Evolutionary conservation across 805 yeast species (phyloP).

Genomic region (Suhomyces canberraensis): DNA sequence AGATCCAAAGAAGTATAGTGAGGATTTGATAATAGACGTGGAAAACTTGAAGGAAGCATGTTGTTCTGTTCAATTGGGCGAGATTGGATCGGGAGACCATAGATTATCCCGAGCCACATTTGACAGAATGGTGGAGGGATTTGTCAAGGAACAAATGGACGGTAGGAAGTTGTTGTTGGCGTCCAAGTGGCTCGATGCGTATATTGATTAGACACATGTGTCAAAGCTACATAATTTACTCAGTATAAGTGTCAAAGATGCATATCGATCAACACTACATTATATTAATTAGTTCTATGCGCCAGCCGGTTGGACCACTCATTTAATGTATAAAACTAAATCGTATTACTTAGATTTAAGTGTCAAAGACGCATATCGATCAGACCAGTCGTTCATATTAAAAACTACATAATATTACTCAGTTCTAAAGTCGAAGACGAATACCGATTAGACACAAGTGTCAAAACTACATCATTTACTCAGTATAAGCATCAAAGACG

Average conservation of each 20-base stretch:
- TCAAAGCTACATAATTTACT: too few relatives aligned
- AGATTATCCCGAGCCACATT: slow-evolving; percentile 44
- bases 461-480: too few relatives aligned
- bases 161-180: slow-evolving; percentile 61
- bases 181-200: slow-evolving; percentile 57
- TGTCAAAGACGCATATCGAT: too few relatives aligned
- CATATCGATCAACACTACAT: background rate
- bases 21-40: slow-evolving; percentile 45
- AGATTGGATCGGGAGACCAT: slow-evolving; percentile 45
- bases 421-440: too few relatives aligned
- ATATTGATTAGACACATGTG: slow-evolving; percentile 40
- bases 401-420: too few relatives aligned
- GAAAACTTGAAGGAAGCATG: slow-evolving; percentile 48
- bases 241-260: background rate
- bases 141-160: slow-evolving; percentile 52
- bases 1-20: slow-evolving; percentile 14
- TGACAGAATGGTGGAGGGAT: slow-evolving; percentile 50
- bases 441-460: slow-evolving; percentile 40
- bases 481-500: background rate
- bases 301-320: too few relatives aligned
- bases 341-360: too few relatives aligned
- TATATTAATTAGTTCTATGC: too few relatives aligned
- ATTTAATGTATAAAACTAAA: too few relatives aligned
- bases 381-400: too few relatives aligned
- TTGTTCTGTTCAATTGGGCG: slow-evolving; percentile 44